These are phyloP conservation scores for Paecilomyces fulvus DNA, from an alignment of 2,329 filamentous ascomycete species.

Conservation along the genomic window DNA sequence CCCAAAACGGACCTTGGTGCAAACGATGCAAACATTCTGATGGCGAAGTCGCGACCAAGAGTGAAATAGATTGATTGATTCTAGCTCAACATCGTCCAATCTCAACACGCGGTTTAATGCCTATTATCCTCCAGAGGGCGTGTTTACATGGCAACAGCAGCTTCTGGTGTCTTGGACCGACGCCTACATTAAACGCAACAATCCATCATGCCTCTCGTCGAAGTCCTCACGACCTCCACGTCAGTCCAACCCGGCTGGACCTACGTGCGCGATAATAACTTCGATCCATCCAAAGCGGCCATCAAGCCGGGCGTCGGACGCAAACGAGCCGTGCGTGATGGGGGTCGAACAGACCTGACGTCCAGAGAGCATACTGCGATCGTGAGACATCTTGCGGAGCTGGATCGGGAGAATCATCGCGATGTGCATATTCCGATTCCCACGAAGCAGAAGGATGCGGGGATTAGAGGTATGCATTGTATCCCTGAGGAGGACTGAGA, in stretches of 20 bases:
- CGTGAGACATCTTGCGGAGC: slow-evolving; percentile 68
- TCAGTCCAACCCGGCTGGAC: slow-evolving; percentile 79
- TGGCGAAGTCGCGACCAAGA: neutral
- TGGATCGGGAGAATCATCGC: slow-evolving; percentile 70
- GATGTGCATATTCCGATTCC: slow-evolving; percentile 66
- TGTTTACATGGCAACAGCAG: neutral
- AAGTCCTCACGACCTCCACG: slow-evolving; percentile 67
- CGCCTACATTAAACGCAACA: neutral
- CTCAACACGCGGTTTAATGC: neutral
- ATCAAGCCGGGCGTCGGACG: slow-evolving; percentile 46
- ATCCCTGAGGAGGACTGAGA: neutral
- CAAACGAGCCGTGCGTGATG: slow-evolving; percentile 62
- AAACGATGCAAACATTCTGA: too few species aligned
- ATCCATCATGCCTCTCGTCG: slow-evolving; percentile 59
- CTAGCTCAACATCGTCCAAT: neutral
- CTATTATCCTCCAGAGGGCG: neutral
- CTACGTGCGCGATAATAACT: slow-evolving; percentile 70
- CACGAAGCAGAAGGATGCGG: slow-evolving; percentile 39
- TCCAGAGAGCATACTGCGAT: slow-evolving; percentile 78
- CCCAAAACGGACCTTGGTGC: too few species aligned
- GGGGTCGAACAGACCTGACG: slow-evolving; percentile 56
- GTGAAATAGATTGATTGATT: neutral
- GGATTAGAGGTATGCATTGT: slow-evolving; percentile 27
- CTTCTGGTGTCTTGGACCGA: neutral
- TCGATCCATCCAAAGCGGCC: slow-evolving; percentile 48